Base-by-base conservation (phyloP, 2,329 filamentous ascomycete genomes). In the Ascochyta fabae region DNA sequence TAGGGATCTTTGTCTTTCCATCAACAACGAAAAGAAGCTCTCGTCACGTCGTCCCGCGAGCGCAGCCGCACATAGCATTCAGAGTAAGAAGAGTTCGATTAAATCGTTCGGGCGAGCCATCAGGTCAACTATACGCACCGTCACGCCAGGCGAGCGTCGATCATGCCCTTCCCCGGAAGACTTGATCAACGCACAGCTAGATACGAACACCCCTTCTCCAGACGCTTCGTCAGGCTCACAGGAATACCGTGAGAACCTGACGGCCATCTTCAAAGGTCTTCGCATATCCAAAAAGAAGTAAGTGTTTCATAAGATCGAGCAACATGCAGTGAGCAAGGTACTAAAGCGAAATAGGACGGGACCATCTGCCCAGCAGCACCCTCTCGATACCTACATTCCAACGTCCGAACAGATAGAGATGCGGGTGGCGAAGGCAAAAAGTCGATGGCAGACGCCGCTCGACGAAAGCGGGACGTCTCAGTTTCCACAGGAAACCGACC, bases 361-460 rank as follows among this genome's bases (percentile, higher is more conserved):
- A 8, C 12, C 24, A 3, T 6, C 39, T 5, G 10, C 15, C 3
- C 27, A 33, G 13, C 22, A 47, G 6, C 15, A 23, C 16, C 51
- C 36, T 10, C 12, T 24, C 8, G 42, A 26, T 6, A 34, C 26
- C 42, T 40, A 57, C 36, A 61, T 60, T 1, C 78, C 79, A 10
- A 76, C 74, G 1, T 48, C 70, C 5, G 74, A 76, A 24, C 76
- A 77, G 34, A 72, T 80, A 4, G 69, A 74, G n/a, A 62, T 65
- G 19, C 71, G 78, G 9, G 62, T 78, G 26, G 65, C 76, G 33
- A 75, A 60, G 42, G 72, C 75, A 1, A 73, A 76, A 40, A 72
- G 73, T 31, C 69, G 78, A 22, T 81, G 79, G 79, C 76, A 78
- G 50, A 62, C 64, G 2, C 70, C 76, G 16, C 64, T 81, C 4